These are phyloP conservation scores for Melaleuca alternifolia DNA, from an alignment of 345 rosid species.

Conservation along the genomic window DNA sequence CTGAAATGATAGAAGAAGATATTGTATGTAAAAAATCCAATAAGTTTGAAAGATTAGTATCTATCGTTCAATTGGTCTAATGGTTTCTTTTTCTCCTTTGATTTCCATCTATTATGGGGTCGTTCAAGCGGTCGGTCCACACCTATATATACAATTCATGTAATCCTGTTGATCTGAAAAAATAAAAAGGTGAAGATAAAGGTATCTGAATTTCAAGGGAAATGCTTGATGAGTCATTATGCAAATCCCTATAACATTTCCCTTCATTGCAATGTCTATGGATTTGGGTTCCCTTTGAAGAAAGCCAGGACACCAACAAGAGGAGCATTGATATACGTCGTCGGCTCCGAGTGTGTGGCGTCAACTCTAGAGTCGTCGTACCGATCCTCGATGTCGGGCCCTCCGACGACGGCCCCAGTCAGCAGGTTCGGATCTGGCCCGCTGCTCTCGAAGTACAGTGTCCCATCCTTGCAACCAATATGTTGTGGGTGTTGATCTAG, in stretches of 20 bases:
- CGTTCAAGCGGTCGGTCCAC: neutral
- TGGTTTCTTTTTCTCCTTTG: neutral
- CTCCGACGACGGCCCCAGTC: constrained; percentile 69
- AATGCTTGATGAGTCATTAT: neutral
- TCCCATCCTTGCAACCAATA: constrained; percentile 44
- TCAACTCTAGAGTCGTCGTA: constrained; percentile 28
- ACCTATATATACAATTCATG: neutral
- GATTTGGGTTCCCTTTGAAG: constrained; percentile 7
- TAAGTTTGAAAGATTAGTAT: neutral
- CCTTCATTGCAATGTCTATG: neutral
- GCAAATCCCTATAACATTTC: neutral
- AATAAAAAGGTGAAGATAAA: neutral
- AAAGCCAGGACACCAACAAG: constrained; percentile 50
- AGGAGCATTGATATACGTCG: constrained; percentile 58
- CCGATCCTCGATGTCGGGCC: constrained; percentile 49
- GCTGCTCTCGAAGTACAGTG: constrained; percentile 18
- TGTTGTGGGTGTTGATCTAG: constrained; percentile 17
- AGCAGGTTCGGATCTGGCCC: constrained; percentile 52
- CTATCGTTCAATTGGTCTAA: neutral
- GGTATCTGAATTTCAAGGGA: neutral
- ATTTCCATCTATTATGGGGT: neutral
- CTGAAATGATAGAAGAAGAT: neutral
- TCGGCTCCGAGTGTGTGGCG: constrained; percentile 37
- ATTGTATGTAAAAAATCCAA: neutral
- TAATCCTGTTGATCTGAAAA: neutral